Base-by-base conservation (phyloP, 441 rosid genomes). In the Hura crepitans region DNA sequence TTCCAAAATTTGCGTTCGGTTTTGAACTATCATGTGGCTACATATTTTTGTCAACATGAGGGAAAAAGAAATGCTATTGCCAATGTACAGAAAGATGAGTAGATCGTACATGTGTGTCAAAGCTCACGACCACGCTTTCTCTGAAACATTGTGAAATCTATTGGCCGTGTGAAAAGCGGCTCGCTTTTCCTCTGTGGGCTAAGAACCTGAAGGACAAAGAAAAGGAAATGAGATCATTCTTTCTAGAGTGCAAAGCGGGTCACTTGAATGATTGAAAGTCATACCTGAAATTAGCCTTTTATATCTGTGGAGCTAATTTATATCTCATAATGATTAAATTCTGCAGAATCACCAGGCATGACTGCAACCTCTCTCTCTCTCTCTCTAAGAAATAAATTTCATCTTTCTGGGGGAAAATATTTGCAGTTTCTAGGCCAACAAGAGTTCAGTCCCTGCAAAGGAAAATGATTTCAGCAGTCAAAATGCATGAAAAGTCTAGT, bases 401-500 rank as follows among this genome's bases (percentile, higher is more conserved):
- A 81, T 77, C 84, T 75, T 72, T 84, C 86, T 30, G 78, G 81
- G 60, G 82, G 67, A 64, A 71, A 77, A 46, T 79, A 71, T 77
- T 72, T 86, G 81, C 85, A 77, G 72, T 72, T 76, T 80, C 94
- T 85, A 53, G 86, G 87, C 99, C 97, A 95, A 76, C 97, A 90
- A 35, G 90, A 79, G 54, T 57, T 76, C 73, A 78, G 70, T 51
- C 81, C 89, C 96, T 95, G 90, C 66, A 42, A 69, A 72, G 46
- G 60, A 23, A 65, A 60, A 69, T 70, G 31, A 12, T 14, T 30
- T 66, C 56, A 28, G 69, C 42, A 50, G 57, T 79, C 62, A 68
- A 75, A 60, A 58, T 37, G 39, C 33, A 33, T n/a, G n/a, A n/a
- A n/a, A n/a, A n/a, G n/a, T n/a, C n/a, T n/a, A n/a, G n/a, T n/a